A percentile compares a stretch with the other conserved stretches of the same genome.
Conservation (phyloP, 2,329 filamentous ascomycete species). For the Epichloe amarillans region DNA sequence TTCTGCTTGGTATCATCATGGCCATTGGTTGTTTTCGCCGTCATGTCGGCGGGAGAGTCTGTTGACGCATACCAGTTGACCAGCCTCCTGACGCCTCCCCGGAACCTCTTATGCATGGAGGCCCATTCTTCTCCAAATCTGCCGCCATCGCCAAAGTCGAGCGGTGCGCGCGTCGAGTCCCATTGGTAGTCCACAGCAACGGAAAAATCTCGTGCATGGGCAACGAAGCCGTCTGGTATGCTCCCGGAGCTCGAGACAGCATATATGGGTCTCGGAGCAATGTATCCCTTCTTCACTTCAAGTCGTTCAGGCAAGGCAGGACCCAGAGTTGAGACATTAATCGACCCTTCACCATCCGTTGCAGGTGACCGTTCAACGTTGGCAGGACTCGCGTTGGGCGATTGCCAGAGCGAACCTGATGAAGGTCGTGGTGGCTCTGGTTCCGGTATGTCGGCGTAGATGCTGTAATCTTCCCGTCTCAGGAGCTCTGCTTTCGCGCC, state of each 20-base stretch:
- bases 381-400: slow-evolving; percentile 15
- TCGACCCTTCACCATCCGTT: slow-evolving; percentile 14
- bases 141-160: slow-evolving; percentile 79
- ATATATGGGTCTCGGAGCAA: slow-evolving; percentile 67
- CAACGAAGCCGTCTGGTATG: slow-evolving; percentile 78
- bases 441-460: slow-evolving; percentile 21
- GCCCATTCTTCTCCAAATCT: slow-evolving; percentile 90
- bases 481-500: slow-evolving; percentile 79
- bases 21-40: slow-evolving; percentile 25
- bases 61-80: slow-evolving; percentile 66
- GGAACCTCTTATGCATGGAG: slow-evolving; percentile 83
- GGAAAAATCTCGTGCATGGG: slow-evolving; percentile 80
- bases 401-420: slow-evolving; percentile 20
- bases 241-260: slow-evolving; percentile 67
- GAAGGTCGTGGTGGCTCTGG: slow-evolving; percentile 11
- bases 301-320: slow-evolving; percentile 19
- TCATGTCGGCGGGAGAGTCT: slow-evolving; percentile 37
- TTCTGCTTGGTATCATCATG: slow-evolving; percentile 15
- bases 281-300: slow-evolving; percentile 40
- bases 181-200: slow-evolving; percentile 84
- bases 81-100: slow-evolving; percentile 63
- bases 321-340: slow-evolving; percentile 19
- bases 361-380: slow-evolving; percentile 10
- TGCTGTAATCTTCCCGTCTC: slow-evolving; percentile 55
- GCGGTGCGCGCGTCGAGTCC: slow-evolving; percentile 73